Evolutionary conservation across 2,329 filamentous ascomycete species (phyloP), one percentile per base, ranked within the genome.

Genomic region (Tolypocladium ophioglossoides): DNA sequence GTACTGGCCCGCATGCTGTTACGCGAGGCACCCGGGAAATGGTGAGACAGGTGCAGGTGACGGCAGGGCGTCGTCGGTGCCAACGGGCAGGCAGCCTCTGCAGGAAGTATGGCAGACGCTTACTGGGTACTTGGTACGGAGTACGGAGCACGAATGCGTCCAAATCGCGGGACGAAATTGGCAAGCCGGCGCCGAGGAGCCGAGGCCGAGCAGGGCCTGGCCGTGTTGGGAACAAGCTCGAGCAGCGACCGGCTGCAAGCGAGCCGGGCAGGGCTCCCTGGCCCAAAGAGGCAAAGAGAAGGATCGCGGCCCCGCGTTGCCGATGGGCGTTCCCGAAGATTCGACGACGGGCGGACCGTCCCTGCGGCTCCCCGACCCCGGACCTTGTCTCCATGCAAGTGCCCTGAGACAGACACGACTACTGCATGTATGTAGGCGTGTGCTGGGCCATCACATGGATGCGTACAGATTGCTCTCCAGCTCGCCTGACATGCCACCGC

Each of bases 381-480:
- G n/a, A n/a, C n/a, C n/a, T 49, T 3, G 22, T 37, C 48, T 47
- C 34, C 49, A 55, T 54, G 53, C 54, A 57, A 51, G 53, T 55
- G 38, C 54, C 55, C n/a, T 56, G 54, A 52, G 50, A 54, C 52
- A 51, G 18, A 24, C 18, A 22, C 53, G 46, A 40, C 27, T 30
- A 47, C 44, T n/a, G 44, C 44, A 30, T 47, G 44, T 16, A 30
- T 9, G 16, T n/a, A n/a, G n/a, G n/a, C 22, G 27, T 32, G 27
- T 32, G 38, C 35, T 41, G 27, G 54, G 34, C 30, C 41, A 50
- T 55, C 35, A 51, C 51, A 55, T 58, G 54, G 53, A 38, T 46
- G 35, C 35, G 47, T 27, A 47, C 44, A 50, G 32, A 34, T 9
- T 20, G 30, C 24, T 10, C 2, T 14, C 37, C 37, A 24, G 51